Conservation (phyloP, 108 stramenopile species). For the Thalassiosira profunda region DNA sequence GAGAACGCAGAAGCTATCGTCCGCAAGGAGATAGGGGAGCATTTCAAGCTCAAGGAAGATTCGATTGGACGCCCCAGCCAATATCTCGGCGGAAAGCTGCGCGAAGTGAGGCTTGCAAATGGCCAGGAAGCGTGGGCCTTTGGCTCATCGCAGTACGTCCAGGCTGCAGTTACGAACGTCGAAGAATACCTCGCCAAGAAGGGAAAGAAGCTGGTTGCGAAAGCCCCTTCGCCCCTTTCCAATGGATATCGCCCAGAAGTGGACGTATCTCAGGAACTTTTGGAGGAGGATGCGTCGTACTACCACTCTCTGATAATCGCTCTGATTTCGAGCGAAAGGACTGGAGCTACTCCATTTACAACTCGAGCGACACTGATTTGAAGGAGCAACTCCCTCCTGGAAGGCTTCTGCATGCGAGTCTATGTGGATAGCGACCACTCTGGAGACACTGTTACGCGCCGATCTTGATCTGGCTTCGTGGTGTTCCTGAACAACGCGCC, state of each 20-base stretch:
- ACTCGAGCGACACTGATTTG: no score
- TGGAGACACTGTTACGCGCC: constrained; percentile 28
- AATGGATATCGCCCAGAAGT: constrained; percentile 28
- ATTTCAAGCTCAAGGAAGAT: background rate
- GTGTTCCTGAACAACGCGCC: constrained; percentile 29
- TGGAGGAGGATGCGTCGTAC: background rate
- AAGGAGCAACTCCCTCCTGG: no score
- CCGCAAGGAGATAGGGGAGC: background rate
- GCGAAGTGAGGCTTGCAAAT: background rate
- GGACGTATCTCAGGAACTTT: constrained; percentile 8
- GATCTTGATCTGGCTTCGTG: constrained; percentile 38
- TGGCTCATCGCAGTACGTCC: background rate
- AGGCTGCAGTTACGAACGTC: constrained; percentile 5
- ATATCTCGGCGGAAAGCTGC: constrained; percentile 1
- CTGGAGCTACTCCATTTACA: no score
- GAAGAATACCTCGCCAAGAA: background rate
- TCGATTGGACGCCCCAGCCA: background rate
- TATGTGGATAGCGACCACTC: constrained; percentile 35
- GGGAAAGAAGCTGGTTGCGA: background rate
- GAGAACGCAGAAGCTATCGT: background rate
- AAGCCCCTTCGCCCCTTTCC: constrained; percentile 4
- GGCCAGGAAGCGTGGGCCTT: background rate
- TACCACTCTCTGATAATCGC: constrained; percentile 20
- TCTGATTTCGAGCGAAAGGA: constrained; percentile 39
- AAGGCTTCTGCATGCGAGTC: constrained; percentile 26